Evolutionary conservation across 208 protist species (phyloP).

Genomic region (Novymonas esmeraldas): DNA sequence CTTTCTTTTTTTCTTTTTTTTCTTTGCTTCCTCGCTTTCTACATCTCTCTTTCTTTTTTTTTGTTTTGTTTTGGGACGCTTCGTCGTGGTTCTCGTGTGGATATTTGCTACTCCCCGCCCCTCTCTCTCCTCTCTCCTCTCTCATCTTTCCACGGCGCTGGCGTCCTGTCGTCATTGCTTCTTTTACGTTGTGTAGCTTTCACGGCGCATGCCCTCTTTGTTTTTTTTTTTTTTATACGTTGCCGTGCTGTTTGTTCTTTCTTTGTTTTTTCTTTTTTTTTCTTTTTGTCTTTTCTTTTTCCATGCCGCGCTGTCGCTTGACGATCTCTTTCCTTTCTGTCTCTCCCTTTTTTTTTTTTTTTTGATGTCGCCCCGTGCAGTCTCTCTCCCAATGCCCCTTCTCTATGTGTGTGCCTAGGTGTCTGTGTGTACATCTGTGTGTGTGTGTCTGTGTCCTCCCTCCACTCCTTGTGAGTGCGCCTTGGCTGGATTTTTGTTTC

Average conservation of each 20-base stretch:
- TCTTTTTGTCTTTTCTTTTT: background rate
- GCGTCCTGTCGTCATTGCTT: background rate
- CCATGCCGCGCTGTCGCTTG: too few relatives aligned
- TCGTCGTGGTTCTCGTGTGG: background rate
- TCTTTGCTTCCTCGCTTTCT: background rate
- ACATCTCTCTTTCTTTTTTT: constrained; percentile 2
- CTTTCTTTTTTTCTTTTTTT: constrained; percentile 6
- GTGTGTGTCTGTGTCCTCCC: constrained; percentile 5
- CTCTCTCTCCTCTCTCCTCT: background rate
- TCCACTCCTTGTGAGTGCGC: too few relatives aligned
- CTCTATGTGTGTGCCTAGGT: background rate
- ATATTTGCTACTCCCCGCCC: background rate
- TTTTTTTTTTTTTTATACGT: too few relatives aligned
- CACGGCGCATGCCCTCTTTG: too few relatives aligned
- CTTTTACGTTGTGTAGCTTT: too few relatives aligned
- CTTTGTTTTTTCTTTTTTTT: background rate
- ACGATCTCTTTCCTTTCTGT: background rate
- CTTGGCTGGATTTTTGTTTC: background rate
- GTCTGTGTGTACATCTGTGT: background rate
- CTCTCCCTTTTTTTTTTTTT: background rate
- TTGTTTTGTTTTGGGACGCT: background rate
- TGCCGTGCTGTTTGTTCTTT: background rate
- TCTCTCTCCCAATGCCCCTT: background rate
- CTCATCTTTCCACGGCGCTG: background rate
- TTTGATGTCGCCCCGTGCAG: background rate